Conservation (phyloP, 2,329 filamentous ascomycete species). For the Penicillium sp. region DNA sequence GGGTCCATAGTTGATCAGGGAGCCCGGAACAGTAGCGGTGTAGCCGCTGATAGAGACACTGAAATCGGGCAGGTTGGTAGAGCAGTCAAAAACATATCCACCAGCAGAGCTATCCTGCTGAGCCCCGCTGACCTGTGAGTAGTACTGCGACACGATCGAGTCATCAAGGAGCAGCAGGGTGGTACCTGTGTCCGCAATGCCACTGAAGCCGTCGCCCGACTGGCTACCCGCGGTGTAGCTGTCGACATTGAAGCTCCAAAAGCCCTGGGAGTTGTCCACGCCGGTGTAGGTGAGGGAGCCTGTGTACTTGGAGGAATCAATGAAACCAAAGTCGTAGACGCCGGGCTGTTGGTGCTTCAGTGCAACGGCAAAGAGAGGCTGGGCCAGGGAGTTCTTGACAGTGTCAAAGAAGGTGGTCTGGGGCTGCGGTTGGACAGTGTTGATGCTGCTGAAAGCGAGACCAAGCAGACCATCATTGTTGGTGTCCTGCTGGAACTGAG, state of each 20-base stretch:
- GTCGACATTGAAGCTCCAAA: constrained; percentile 62
- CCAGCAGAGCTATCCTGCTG: constrained; percentile 51
- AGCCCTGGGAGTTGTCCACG: constrained; percentile 61
- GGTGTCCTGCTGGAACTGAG: constrained; percentile 9
- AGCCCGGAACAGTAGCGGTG: constrained; percentile 55
- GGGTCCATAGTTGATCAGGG: constrained; percentile 57
- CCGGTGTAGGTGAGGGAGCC: constrained; percentile 59
- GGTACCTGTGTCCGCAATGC: constrained; percentile 69
- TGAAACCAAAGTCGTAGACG: constrained; percentile 60
- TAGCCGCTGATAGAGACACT: constrained; percentile 52
- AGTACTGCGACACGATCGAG: constrained; percentile 59
- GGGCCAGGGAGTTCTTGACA: constrained; percentile 52
- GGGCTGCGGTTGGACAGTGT: constrained; percentile 19
- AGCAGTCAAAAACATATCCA: constrained; percentile 59
- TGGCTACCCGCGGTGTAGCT: constrained; percentile 58
- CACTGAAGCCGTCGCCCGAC: constrained; percentile 44
- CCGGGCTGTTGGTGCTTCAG: constrained; percentile 55
- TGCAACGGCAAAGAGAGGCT: constrained; percentile 55
- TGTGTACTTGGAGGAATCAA: constrained; percentile 59
- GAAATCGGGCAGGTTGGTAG: constrained; percentile 53
- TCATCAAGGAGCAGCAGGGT: constrained; percentile 63
- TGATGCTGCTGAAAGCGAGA: constrained; percentile 17
- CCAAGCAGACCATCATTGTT: constrained; percentile 13
- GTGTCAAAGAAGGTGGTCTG: constrained; percentile 63
- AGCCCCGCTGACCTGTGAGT: constrained; percentile 58